These are phyloP conservation scores for Capsicum baccatum DNA, from an alignment of 257 asterid genomes.

Conservation along the genomic window DNA sequence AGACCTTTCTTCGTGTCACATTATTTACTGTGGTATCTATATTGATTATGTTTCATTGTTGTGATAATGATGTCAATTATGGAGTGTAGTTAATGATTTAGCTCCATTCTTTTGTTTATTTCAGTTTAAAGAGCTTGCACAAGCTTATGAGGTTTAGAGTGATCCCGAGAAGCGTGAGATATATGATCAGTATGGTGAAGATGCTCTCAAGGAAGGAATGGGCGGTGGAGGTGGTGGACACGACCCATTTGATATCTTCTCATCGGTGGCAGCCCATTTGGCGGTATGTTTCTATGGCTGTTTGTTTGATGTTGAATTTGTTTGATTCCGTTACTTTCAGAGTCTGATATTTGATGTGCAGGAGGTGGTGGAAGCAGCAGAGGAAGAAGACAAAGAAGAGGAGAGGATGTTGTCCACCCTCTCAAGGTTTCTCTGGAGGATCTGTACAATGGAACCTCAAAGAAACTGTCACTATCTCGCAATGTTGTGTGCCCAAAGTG, in stretches of 20 bases:
- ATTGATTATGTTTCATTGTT: background rate
- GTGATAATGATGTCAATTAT: background rate
- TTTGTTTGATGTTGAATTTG: slow-evolving; percentile 17
- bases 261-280: slow-evolving; percentile 42
- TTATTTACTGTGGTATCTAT: background rate
- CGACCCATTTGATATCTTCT: slow-evolving; percentile 44
- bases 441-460: slow-evolving; percentile 37
- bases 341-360: background rate
- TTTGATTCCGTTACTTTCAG: background rate
- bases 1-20: background rate
- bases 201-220: slow-evolving; percentile 46
- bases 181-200: slow-evolving; percentile 44
- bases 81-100: background rate
- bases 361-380: slow-evolving; percentile 31
- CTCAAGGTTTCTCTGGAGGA: slow-evolving; percentile 41
- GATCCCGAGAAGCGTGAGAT: slow-evolving; percentile 43
- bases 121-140: slow-evolving; percentile 45
- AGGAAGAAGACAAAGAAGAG: slow-evolving; percentile 37
- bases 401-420: slow-evolving; percentile 39
- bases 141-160: slow-evolving; percentile 42
- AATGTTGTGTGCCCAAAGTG: slow-evolving; percentile 37
- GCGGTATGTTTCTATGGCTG: slow-evolving; percentile 30
- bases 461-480: slow-evolving; percentile 39
- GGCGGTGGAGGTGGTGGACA: slow-evolving; percentile 44
- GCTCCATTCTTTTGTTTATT: background rate